Evolutionary conservation across 2,329 filamentous ascomycete species (phyloP), one percentile per base, ranked within the genome.

Genomic region (Parastagonospora nodorum): DNA sequence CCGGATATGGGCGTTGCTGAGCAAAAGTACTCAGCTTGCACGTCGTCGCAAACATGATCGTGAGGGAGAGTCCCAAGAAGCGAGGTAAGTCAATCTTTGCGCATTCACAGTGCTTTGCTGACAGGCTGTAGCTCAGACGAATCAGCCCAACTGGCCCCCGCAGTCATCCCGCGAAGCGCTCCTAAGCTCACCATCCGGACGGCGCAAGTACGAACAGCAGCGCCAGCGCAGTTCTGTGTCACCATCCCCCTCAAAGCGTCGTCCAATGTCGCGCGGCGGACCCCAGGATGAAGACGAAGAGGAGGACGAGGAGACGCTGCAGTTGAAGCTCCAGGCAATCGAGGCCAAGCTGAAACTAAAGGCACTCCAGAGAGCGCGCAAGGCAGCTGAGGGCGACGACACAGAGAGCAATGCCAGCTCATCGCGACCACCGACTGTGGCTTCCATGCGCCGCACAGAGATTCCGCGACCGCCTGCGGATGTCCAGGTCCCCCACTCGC

Each of bases 331-430:
- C 5, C 87, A 92, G 58, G 91, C 90, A 48, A 96, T 99, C 51
- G 88, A 97, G 73, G 91, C 92, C 6, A 87, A 88, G 53, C 76
- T 97, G 45, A 94, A 88, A 73, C 75, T 97, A 58, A 97, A 97
- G 74, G 92, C 88, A 67, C 77, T 97, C 11, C 89, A 94, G 71
- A 83, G 71, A 53, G 67, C 67, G 19, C 84, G 80, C 67, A 75
- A 79, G 42, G 64, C 69, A 27, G 50, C 71, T 54, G 29, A 55
- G 5, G 57, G 57, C 8, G 60, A 43, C 2, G 61, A 65, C 14
- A 53, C 42, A 6, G 63, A 68, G n/a, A 63, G 56, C 24, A 56
- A 47, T 38, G 57, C 57, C 28, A 52, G 54, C 8, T 64, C 61
- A 0, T 69, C 68, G 12, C 66, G 71, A 39, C 62, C 67, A 24